Evolutionary conservation across 202 grass and related monocot species (phyloP).

Genomic region (Miscanthus sacchariflorus): DNA sequence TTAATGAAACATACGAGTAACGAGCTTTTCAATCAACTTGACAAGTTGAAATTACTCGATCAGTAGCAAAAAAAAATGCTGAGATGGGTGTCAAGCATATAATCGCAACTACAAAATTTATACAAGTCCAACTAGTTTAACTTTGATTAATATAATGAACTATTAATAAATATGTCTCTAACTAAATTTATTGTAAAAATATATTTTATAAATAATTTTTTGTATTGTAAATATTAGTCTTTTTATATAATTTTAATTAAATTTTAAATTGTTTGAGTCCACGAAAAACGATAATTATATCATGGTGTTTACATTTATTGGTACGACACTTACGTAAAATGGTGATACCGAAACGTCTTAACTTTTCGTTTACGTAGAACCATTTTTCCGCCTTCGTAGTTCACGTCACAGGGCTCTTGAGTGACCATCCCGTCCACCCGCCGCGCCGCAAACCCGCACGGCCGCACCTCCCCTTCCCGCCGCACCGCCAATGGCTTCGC

Average conservation of each 20-base stretch:
- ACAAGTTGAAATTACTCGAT: not conserved
- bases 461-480: not conserved
- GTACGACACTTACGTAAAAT: not conserved
- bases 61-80: not conserved
- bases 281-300: too few relatives aligned
- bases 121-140: not conserved
- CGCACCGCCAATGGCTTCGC: slow-evolving; percentile 53
- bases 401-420: not conserved
- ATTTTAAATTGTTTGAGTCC: too few relatives aligned
- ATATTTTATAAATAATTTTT: not conserved
- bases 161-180: not conserved
- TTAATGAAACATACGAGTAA: not conserved
- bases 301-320: not conserved
- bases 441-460: not conserved
- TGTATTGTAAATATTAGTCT: not conserved
- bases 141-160: not conserved
- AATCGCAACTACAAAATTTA: not conserved
- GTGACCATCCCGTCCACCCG: not conserved
- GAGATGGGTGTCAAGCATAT: not conserved
- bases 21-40: not conserved
- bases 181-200: too few relatives aligned
- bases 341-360: not conserved
- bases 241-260: not conserved
- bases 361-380: not conserved
- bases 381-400: not conserved